phyloP scores from a whole-genome alignment of 805 yeast species.

The Wickerhamiella siamensis region DNA sequence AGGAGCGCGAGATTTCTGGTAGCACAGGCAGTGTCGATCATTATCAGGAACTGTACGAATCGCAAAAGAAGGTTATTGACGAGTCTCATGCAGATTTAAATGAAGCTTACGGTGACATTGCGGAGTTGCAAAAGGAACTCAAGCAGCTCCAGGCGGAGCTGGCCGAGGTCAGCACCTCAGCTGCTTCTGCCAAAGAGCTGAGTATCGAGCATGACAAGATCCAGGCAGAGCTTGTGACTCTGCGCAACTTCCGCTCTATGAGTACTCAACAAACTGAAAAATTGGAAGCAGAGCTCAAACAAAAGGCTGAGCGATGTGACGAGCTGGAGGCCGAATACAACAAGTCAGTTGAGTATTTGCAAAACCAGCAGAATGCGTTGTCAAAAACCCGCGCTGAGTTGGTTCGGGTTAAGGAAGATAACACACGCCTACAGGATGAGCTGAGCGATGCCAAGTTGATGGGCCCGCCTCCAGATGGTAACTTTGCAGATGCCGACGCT shows the following conservation, averaged over 20 bases:
- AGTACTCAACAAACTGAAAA: slow-evolving; percentile 4
- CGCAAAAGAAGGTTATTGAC: slow-evolving; percentile 21
- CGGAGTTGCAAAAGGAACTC: slow-evolving; percentile 19
- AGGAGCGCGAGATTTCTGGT: slow-evolving; percentile 1
- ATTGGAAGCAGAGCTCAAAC: slow-evolving; percentile 26
- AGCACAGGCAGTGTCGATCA: slow-evolving; percentile 2
- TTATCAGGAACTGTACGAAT: slow-evolving; percentile 16
- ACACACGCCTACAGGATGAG: slow-evolving; percentile 45
- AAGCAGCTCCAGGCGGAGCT: slow-evolving; percentile 18
- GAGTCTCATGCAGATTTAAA: slow-evolving; percentile 22
- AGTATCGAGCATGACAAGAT: slow-evolving; percentile 1
- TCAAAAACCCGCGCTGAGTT: slow-evolving; percentile 60
- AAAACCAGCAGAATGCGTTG: slow-evolving; percentile 62
- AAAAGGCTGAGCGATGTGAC: slow-evolving; percentile 23
- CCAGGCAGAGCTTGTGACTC: not conserved
- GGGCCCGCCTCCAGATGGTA: slow-evolving; percentile 3
- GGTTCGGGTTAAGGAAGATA: slow-evolving; percentile 40
- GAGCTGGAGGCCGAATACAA: slow-evolving; percentile 53
- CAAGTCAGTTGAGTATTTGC: slow-evolving; percentile 55
- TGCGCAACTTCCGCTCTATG: slow-evolving; percentile 1
- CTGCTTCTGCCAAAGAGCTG: slow-evolving; percentile 4
- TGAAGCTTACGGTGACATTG: slow-evolving; percentile 17
- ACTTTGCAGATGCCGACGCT: slow-evolving; percentile 20
- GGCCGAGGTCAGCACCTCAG: slow-evolving; percentile 15
- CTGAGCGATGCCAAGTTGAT: slow-evolving; percentile 51